phyloP scores from a whole-genome alignment of 2,329 filamentous ascomycete genomes.

The Hypoxylon sp. region DNA sequence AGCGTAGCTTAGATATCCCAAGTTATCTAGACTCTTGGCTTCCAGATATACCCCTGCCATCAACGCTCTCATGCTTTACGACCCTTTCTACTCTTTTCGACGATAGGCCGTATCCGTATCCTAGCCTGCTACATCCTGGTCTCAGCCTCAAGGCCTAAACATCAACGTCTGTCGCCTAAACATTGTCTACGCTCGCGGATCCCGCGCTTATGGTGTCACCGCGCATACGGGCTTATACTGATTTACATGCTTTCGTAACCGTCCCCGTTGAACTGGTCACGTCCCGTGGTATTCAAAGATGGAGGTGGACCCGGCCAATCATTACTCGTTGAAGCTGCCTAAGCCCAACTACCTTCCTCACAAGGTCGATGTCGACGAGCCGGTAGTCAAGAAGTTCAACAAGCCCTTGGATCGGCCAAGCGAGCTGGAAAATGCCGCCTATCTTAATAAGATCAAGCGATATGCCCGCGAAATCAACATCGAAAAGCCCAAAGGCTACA shows the following conservation, averaged over 20 bases:
- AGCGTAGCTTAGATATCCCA: not conserved
- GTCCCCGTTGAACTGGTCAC: not conserved
- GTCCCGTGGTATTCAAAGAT: conserved; percentile 39
- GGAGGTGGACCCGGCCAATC: conserved; percentile 51
- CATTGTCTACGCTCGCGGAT: not conserved
- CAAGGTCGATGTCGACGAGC: conserved; percentile 57
- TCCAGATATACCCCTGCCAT: not conserved
- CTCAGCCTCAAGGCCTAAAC: not conserved
- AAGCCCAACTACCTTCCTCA: conserved; percentile 69
- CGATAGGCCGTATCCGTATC: not conserved
- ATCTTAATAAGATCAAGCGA: conserved; percentile 65
- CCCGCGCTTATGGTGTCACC: not conserved
- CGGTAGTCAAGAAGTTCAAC: conserved; percentile 61
- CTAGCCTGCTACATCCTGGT: not conserved
- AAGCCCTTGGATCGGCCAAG: conserved; percentile 58
- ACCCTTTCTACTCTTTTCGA: not conserved
- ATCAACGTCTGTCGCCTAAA: not conserved
- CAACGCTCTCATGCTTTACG: not conserved
- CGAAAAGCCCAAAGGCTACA: conserved; percentile 82
- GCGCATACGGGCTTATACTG: not conserved
- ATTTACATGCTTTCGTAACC: not conserved
- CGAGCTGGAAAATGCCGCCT: conserved; percentile 64
- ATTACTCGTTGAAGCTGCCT: conserved; percentile 61
- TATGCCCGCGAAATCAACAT: conserved; percentile 72
- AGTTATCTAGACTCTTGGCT: not conserved